phyloP scores from a whole-genome alignment of 345 rosid species.

The Rubroshorea leprosula region DNA sequence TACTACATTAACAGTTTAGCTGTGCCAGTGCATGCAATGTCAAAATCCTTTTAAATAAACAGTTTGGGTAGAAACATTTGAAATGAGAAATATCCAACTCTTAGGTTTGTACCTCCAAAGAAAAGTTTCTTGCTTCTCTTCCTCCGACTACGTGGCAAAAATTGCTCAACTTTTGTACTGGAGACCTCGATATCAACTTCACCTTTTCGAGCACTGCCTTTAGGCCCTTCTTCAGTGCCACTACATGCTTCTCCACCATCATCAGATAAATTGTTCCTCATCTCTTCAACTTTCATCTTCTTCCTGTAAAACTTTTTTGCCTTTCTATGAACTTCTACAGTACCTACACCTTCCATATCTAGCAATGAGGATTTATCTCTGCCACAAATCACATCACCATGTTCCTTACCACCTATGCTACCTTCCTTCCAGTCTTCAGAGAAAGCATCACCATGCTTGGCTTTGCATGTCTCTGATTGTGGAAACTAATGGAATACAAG shows the following conservation, averaged over 20 bases:
- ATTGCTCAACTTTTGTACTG: slow-evolving; percentile 34
- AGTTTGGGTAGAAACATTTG: not conserved
- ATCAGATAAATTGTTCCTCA: slow-evolving; percentile 45
- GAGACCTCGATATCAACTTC: slow-evolving; percentile 40
- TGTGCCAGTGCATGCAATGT: too few relatives aligned
- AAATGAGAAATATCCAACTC: not conserved
- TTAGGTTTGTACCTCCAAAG: slow-evolving; percentile 49
- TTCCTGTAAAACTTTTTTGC: slow-evolving; percentile 52
- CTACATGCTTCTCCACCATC: slow-evolving; percentile 80
- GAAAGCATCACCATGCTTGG: slow-evolving; percentile 34
- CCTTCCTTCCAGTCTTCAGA: slow-evolving; percentile 39
- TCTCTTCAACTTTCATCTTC: slow-evolving; percentile 48
- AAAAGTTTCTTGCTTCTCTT: slow-evolving; percentile 52
- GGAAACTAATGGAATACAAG: slow-evolving; percentile 29
- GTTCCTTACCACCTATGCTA: slow-evolving; percentile 34
- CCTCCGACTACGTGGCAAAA: slow-evolving; percentile 35
- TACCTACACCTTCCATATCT: slow-evolving; percentile 66
- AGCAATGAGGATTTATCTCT: slow-evolving; percentile 37
- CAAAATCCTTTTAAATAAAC: too few relatives aligned
- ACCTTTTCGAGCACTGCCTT: slow-evolving; percentile 30
- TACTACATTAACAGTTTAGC: too few relatives aligned
- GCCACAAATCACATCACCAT: slow-evolving; percentile 32
- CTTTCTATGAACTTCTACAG: slow-evolving; percentile 53
- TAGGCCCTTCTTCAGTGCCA: slow-evolving; percentile 72
- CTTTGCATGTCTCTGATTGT: slow-evolving; percentile 37